These are phyloP conservation scores for Solanum hybrid DNA, from an alignment of 305 asterid species.

Conservation along the genomic window DNA sequence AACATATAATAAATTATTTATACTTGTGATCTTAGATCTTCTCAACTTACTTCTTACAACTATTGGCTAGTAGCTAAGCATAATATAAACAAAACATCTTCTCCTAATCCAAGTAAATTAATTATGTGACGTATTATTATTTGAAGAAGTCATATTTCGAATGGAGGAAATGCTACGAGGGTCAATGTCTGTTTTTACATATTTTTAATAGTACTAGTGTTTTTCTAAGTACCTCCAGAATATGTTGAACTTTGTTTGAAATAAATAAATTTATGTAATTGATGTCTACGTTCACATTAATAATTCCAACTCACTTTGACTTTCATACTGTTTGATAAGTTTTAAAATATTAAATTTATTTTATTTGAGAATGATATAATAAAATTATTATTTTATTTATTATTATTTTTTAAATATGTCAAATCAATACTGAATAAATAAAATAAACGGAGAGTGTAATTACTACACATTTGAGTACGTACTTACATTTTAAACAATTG, in stretches of 20 bases:
- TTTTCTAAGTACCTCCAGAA: neutral
- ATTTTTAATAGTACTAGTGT: neutral
- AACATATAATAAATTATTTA: neutral
- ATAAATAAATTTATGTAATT: neutral
- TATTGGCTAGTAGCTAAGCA: neutral
- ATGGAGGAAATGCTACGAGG: neutral
- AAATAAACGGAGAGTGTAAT: no score
- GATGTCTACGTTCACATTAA: neutral
- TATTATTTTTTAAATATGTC: neutral
- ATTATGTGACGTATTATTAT: neutral
- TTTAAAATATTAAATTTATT: neutral
- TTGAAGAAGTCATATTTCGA: neutral
- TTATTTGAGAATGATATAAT: neutral
- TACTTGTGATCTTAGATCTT: neutral
- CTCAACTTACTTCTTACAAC: neutral
- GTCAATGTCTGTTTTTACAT: neutral
- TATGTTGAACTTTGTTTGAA: neutral
- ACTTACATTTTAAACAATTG: neutral
- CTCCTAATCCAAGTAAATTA: neutral
- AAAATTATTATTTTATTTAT: neutral
- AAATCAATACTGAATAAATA: no score
- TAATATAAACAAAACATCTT: neutral
- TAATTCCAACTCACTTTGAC: neutral
- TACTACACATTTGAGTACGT: neutral
- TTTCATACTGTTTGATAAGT: neutral